phyloP scores from a whole-genome alignment of 2,329 filamentous ascomycete genomes.

The Aspergillus pseudoglaucus region DNA sequence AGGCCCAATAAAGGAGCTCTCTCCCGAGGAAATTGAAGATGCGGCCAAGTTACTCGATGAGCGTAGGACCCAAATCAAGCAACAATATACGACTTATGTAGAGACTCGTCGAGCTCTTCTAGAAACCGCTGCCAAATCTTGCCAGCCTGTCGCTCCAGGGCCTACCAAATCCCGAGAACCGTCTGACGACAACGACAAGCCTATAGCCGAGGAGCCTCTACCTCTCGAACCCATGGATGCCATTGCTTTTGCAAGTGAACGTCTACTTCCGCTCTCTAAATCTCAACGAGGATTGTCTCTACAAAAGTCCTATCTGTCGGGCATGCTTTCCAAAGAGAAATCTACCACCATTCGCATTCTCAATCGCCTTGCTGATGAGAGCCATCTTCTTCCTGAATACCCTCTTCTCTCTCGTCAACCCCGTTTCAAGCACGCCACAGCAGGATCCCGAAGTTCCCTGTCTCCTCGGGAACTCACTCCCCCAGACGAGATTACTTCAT shows the following conservation, averaged over 20 bases:
- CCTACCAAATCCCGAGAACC: slow-evolving; percentile 15
- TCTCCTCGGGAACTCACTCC: slow-evolving; percentile 12
- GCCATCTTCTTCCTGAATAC: slow-evolving; percentile 38
- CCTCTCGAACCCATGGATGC: slow-evolving; percentile 21
- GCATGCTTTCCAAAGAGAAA: slow-evolving; percentile 34
- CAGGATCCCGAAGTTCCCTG: slow-evolving; percentile 14
- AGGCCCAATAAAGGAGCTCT: slow-evolving; percentile 19
- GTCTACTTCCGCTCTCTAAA: slow-evolving; percentile 29
- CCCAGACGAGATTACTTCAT: slow-evolving; percentile 25
- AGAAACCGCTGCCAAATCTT: slow-evolving; percentile 29
- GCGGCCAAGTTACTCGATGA: slow-evolving; percentile 23
- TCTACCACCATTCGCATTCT: slow-evolving; percentile 28
- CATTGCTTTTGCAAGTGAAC: slow-evolving; percentile 27
- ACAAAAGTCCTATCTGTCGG: slow-evolving; percentile 33
- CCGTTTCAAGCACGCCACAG: slow-evolving; percentile 29
- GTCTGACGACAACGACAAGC: slow-evolving; percentile 9
- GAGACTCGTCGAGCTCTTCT: slow-evolving; percentile 31
- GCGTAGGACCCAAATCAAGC: slow-evolving; percentile 25
- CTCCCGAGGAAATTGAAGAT: slow-evolving; percentile 25
- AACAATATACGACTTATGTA: slow-evolving; percentile 32
- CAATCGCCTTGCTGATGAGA: slow-evolving; percentile 37
- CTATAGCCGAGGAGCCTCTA: slow-evolving; percentile 8
- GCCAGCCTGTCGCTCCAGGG: slow-evolving; percentile 24
- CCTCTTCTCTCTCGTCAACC: slow-evolving; percentile 30
- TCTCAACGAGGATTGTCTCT: slow-evolving; percentile 30